Base-by-base conservation (phyloP, 148 eudicot genomes). In the Nyssa sinensis region DNA sequence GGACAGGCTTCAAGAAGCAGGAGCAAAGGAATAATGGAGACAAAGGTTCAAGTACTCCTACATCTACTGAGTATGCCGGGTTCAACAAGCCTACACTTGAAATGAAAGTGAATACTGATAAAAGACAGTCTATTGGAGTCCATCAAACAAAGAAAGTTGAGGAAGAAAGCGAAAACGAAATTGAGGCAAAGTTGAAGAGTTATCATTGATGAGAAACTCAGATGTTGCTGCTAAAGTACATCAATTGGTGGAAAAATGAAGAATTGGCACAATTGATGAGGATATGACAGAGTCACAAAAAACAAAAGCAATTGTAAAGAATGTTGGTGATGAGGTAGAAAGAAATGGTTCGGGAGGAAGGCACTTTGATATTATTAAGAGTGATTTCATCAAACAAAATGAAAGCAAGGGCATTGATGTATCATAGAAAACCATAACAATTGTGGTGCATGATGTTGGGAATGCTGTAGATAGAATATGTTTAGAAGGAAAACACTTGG, bases 11-110 rank as follows among this genome's bases (percentile, higher is more conserved):
- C 9, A 82, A 66, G 37, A 94, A 83, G 79, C 75, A 44, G 80
- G 86, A 80, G 73, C 82, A 76, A 76, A 86, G 72, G 57, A 82
- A 62, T 32, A 71, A 72, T 29, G 83, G 78, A 72, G 88, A 85
- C 34, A 78, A 74, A 73, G 75, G 72, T 76, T 59, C 79, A 4
- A 65, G 32, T 67, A 73, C 75, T 74, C 63, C 84, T 17, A 19
- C 79, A 31, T 71, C 84, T 17, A 69, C 34, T 44, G 83, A 77
- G 41, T 53, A 51, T 73, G 75, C 29, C 30, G 75, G 70, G 66
- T 76, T 74, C 58, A 72, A 64, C 62, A 53, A 68, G 74, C 80
- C 66, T 77, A 76, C 74, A 41, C 35, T 78, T 68, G 89, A 90
- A 35, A 61, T 69, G 25, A 70, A 78, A 74, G 64, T 73, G 47